phyloP scores from a whole-genome alignment of 495 filamentous ascomycete genomes.

The Choiromyces venosus region DNA sequence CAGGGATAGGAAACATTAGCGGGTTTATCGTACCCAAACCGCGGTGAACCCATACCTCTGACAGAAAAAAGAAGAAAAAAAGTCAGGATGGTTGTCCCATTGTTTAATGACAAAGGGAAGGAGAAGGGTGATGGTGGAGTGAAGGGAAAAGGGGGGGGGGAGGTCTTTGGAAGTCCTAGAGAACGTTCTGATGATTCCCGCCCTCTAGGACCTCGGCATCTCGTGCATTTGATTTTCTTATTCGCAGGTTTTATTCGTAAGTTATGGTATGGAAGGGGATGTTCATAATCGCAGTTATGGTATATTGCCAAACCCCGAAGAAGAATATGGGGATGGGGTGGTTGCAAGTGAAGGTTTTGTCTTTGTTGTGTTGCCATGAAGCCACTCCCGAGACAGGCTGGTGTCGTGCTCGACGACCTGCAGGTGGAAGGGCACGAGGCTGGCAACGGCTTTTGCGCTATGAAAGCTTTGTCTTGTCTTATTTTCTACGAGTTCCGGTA shows the following conservation, averaged over 20 bases:
- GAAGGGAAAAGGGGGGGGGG: no score
- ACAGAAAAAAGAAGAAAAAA: no score
- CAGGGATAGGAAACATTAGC: neutral
- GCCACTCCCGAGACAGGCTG: conserved; percentile 37
- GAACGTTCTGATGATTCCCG: conserved; percentile 30
- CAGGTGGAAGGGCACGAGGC: conserved; percentile 30
- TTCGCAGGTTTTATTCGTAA: conserved; percentile 9
- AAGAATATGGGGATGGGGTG: conserved; percentile 6
- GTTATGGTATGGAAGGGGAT: neutral
- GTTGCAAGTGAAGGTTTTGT: neutral
- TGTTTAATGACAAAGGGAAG: neutral
- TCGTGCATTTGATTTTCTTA: conserved; percentile 36
- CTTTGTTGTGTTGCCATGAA: conserved; percentile 21
- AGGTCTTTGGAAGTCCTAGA: conserved; percentile 29
- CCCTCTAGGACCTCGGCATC: conserved; percentile 32
- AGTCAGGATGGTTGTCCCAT: neutral
- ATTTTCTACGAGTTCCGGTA: neutral
- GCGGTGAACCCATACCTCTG: neutral
- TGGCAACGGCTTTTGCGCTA: conserved; percentile 33
- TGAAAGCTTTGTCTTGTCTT: neutral
- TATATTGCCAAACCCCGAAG: neutral
- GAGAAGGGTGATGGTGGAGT: no score
- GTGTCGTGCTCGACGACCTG: conserved; percentile 29
- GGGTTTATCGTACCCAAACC: neutral
- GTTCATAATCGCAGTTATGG: neutral